Evolutionary conservation across 257 asterid genomes (phyloP), one percentile per base, ranked within the genome.

Genomic region (Buddleja alternifolia): DNA sequence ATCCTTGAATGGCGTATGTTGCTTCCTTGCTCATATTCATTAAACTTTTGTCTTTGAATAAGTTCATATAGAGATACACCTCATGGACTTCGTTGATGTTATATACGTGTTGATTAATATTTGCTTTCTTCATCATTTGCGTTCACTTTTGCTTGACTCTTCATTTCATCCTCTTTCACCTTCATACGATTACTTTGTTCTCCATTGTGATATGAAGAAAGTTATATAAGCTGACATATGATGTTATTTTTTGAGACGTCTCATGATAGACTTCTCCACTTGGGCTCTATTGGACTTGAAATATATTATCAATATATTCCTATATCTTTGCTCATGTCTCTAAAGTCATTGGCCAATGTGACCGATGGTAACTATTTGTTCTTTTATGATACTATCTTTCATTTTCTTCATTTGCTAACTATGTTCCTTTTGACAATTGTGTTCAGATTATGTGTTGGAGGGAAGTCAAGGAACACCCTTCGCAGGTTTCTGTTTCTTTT

Each of bases 1-100:
- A 94, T 94, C 74, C 98, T 94, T 63, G 99, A 91, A 76, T 94
- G 99, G 98, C 97, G 98, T 92, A 87, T 84, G 99, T 83, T 78
- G 52, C 73, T 70, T 44, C 40, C 50, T 39, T 60, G 45, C 61
- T 50, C 34, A 29, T 68, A 17, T 36, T 48, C 8, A n/a, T 51
- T 65, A 48, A 16, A 5, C 17, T 4, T 37, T n/a, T n/a, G 25
- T 42, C 11, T 62, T 46, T 29, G 5, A 12, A 14, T 54, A 3
- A 67, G 56, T 24, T 36, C 25, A 17, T 11, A 34, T 25, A 29
- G 67, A 44, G 56, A 64, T 60, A 32, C 50, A 58, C 50, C 10
- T 61, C n/a, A 20, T 2, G 47, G 53, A 48, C 45, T 17, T 53
- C 40, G 47, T 47, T 71, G 37, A 10, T 20, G 23, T 71, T 54